Base-by-base conservation (phyloP, 2,329 filamentous ascomycete genomes). In the Clarireedia hainanense region DNA sequence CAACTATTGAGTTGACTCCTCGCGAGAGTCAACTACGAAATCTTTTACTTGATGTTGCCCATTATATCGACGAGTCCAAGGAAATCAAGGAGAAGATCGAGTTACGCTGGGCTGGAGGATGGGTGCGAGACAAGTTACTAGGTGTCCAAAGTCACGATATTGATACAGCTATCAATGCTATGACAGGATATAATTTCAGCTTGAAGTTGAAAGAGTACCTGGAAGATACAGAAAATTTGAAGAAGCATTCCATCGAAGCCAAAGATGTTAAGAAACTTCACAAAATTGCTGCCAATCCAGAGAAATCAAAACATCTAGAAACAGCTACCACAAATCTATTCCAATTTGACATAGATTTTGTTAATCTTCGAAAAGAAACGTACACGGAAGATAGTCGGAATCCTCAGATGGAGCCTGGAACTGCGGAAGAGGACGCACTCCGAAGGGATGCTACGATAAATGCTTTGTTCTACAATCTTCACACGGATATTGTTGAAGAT, bases 271-370 rank as follows among this genome's bases (percentile, higher is more conserved):
- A 87, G 50, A 86, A 82, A 60, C 77, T 96, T 34, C 87, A 96
- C 76, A 95, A 90, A 70, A 92, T 96, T 63, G 86, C 87, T 52
- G 86, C 86, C 56, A 97, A 97, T 69, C 92, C 91, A 0, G 91
- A 96, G 66, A 96, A 96, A 73, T 96, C 91, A 20, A 97, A 97
- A 73, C 89, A 97, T 68, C 80, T 97, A 14, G 92, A 95, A 72
- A 97, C 92, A 0, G 88, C 90, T 49, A 95, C 90, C 9, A 90
- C 88, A 24, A 87, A 80, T 61, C 84, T 97, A 57, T 85, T 96
- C 66, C 90, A 88, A 0, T 78, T 95, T 49, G 92, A 97, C 67
- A 80, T 96, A 48, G 92, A 99, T 69, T 85, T 99, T 67, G 94
- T 99, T 64, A 99, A 97, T 69, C 75, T 97, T 47, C 81, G 92